Conservation (phyloP, 2,329 filamentous ascomycete genomes). For the Thielaviopsis punctulata region DNA sequence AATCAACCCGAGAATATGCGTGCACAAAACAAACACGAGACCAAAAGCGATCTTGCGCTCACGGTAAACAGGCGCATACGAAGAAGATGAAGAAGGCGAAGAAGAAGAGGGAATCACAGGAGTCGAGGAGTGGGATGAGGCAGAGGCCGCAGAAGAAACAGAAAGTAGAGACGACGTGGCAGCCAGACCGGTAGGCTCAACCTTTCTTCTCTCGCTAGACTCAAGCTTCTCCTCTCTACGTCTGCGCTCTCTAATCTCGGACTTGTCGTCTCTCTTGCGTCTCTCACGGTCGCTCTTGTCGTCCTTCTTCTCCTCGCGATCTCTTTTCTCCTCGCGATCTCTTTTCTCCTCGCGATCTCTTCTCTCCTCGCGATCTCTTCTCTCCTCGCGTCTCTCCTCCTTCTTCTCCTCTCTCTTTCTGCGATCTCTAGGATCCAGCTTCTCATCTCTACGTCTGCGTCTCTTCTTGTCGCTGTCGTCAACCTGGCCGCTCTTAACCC, state of each 20-base stretch:
- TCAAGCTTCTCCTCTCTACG: neutral
- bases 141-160: neutral
- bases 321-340: slow-evolving; percentile 14
- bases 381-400: neutral
- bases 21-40: slow-evolving; percentile 50
- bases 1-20: slow-evolving; percentile 61
- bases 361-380: slow-evolving; percentile 2
- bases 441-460: slow-evolving; percentile 15
- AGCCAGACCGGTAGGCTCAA: neutral
- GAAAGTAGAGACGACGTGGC: neutral
- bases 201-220: neutral
- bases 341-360: slow-evolving; percentile 18
- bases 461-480: neutral
- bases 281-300: neutral
- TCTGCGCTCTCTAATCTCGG: neutral
- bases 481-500: slow-evolving; percentile 64
- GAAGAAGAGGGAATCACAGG: neutral
- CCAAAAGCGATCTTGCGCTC: slow-evolving; percentile 58
- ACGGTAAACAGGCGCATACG: neutral
- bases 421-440: slow-evolving; percentile 9
- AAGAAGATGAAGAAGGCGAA: neutral
- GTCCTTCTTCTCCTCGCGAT: slow-evolving; percentile 11
- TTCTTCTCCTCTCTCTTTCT: slow-evolving; percentile 6
- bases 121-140: neutral
- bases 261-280: neutral